A percentile compares a stretch with the other conserved stretches of the same genome.
Conservation (phyloP, 1,284 basidiomycete species). For the Hortiboletus rubellus region DNA sequence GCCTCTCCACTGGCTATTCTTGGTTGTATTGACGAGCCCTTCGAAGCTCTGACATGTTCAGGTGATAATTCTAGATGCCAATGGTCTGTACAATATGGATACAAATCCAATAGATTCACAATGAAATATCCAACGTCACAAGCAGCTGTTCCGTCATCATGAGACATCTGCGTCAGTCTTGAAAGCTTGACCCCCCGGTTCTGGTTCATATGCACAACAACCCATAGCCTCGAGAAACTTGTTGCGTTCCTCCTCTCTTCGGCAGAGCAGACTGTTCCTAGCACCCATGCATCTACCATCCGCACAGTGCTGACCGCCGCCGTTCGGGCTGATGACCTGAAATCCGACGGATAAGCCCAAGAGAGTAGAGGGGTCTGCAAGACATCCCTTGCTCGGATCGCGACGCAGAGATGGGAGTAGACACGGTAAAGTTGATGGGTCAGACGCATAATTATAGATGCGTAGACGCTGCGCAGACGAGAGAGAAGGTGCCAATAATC, state of each 20-base stretch:
- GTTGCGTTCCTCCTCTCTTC: conserved; percentile 43
- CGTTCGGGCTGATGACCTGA: conserved; percentile 4
- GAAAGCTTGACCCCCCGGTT: conserved; percentile 7
- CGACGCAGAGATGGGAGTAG: conserved; percentile 39
- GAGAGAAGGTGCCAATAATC: conserved; percentile 57
- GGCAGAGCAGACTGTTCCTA: conserved; percentile 40
- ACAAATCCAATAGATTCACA: conserved; percentile 13
- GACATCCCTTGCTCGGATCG: conserved; percentile 24
- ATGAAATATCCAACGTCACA: not conserved
- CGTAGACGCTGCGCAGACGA: conserved; percentile 56
- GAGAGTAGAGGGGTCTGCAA: conserved; percentile 38
- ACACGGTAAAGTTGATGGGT: conserved; percentile 54
- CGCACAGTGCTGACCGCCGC: conserved; percentile 28
- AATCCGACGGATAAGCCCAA: conserved; percentile 18
- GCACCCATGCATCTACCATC: conserved; percentile 39
- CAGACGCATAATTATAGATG: conserved; percentile 56
- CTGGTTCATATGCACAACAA: conserved; percentile 50
- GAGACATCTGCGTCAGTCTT: not conserved
- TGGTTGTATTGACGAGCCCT: no score
- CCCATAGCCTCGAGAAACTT: conserved; percentile 47
- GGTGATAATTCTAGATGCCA: not conserved
- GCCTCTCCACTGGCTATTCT: no score
- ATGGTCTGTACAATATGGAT: conserved; percentile 7
- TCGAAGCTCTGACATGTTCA: no score
- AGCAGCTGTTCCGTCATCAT: not conserved